Evolutionary conservation across 2,329 filamentous ascomycete species (phyloP).

Genomic region (Colletotrichum karsti): DNA sequence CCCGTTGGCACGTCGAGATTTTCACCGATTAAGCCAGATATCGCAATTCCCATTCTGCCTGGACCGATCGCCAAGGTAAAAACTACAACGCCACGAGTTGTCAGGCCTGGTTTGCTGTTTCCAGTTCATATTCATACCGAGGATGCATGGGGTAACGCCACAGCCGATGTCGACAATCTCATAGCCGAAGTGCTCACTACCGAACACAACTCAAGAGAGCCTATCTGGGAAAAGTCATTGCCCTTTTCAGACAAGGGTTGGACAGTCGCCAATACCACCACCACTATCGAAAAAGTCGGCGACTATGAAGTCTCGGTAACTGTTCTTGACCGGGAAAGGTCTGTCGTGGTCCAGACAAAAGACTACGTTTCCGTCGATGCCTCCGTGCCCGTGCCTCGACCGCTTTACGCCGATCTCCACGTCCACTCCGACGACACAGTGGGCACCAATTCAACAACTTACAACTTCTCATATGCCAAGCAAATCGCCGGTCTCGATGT

Average conservation of each 20-base stretch:
- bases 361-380: conserved; percentile 31
- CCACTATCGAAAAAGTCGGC: neutral
- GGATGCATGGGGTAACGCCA: conserved; percentile 39
- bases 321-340: neutral
- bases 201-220: neutral
- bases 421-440: conserved; percentile 48
- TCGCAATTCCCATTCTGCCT: conserved; percentile 35
- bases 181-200: neutral
- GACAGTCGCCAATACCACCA: conserved; percentile 2
- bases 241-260: conserved; percentile 7
- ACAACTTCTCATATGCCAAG: conserved; percentile 46
- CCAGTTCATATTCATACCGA: conserved; percentile 35
- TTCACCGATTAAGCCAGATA: conserved; percentile 42
- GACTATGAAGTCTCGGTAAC: conserved; percentile 8
- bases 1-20: conserved; percentile 44
- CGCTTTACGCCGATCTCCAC: conserved; percentile 43
- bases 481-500: conserved; percentile 44
- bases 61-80: conserved; percentile 33
- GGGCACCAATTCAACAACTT: conserved; percentile 42
- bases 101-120: conserved; percentile 30
- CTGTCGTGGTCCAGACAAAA: neutral
- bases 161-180: conserved; percentile 25
- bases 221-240: neutral
- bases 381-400: conserved; percentile 33
- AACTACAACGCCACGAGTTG: conserved; percentile 31